These are phyloP conservation scores for Exophiala spinifera DNA, from an alignment of 2,329 filamentous ascomycete species.

Conservation along the genomic window DNA sequence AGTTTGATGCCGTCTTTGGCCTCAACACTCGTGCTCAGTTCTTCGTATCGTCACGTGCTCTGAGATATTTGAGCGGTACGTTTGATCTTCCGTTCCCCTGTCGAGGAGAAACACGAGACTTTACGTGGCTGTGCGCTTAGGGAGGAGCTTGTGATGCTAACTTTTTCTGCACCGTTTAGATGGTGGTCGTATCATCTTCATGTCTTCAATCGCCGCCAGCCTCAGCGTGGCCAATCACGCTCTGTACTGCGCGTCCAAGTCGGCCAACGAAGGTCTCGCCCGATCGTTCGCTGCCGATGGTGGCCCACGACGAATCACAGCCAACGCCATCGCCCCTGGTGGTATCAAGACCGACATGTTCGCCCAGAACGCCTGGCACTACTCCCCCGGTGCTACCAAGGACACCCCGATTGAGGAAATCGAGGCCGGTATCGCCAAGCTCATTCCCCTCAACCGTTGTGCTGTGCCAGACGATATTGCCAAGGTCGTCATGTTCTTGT, in stretches of 20 bases:
- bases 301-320: conserved; percentile 64
- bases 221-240: conserved; percentile 68
- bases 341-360: conserved; percentile 78
- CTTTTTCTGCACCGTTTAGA: conserved; percentile 27
- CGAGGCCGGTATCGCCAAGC: conserved; percentile 53
- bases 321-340: conserved; percentile 70
- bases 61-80: conserved; percentile 56
- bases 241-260: conserved; percentile 69
- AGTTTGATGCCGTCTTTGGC: conserved; percentile 58
- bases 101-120: no score
- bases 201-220: conserved; percentile 56
- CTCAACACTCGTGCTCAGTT: conserved; percentile 63
- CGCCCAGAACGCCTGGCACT: conserved; percentile 65
- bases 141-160: no score
- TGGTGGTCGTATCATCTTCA: conserved; percentile 54
- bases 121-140: no score
- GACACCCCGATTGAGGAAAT: conserved; percentile 49
- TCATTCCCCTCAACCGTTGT: conserved; percentile 59
- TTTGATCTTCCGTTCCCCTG: background rate
- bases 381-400: conserved; percentile 56
- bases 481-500: conserved; percentile 55
- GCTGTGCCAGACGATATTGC: conserved; percentile 59
- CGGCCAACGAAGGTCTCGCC: conserved; percentile 69
- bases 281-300: conserved; percentile 70
- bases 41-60: conserved; percentile 66